Base-by-base conservation (phyloP, 352 stramenopile species). In the Phytopythium chamaehyphon region DNA sequence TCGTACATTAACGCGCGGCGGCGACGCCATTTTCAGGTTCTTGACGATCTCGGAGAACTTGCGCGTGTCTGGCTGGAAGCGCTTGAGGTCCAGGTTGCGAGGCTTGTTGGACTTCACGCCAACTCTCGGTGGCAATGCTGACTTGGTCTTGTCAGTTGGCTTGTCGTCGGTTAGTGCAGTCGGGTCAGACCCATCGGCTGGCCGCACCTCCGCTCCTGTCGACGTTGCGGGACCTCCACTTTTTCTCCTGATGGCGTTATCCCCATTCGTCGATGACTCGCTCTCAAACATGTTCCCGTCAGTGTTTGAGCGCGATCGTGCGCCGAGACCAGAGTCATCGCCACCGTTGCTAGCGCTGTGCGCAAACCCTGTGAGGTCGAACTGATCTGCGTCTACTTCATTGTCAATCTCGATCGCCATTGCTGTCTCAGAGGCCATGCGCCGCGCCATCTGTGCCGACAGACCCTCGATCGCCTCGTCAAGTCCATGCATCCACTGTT, bases 331-430 rank as follows among this genome's bases (percentile, higher is more conserved):
- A 11, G 22, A 35, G n/a, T 40, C 35, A n/a, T 54, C 47, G 16
- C 50, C 52, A 42, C 42, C 45, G 19, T 45, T 44, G 5, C 54
- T 44, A 5, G 54, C 50, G 8, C 64, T 44, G 55, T 67, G 61
- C 49, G 53, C 54, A 50, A 83, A 75, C 12, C 63, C 63, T 48
- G 73, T 69, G 57, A 91, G 53, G 31, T 91, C 76, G 62, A 91
- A 86, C 43, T 89, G 75, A 28, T 85, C 78, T 3, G 77, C 59
- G 35, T 94, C 84, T 12, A 90, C 80, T 76, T 94, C 84, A 52
- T 94, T 94, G 61, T 94, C 84, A 51, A 94, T 92, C 36, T 94
- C 84, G 54, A 94, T 92, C 10, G 81, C 81, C 46, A 94, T 73
- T 1, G 84, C 84, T 26, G 71, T 89, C 26, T 83, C 81, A 16